Base-by-base conservation (phyloP, 2,329 filamentous ascomycete species). In the Massarina eburnea region DNA sequence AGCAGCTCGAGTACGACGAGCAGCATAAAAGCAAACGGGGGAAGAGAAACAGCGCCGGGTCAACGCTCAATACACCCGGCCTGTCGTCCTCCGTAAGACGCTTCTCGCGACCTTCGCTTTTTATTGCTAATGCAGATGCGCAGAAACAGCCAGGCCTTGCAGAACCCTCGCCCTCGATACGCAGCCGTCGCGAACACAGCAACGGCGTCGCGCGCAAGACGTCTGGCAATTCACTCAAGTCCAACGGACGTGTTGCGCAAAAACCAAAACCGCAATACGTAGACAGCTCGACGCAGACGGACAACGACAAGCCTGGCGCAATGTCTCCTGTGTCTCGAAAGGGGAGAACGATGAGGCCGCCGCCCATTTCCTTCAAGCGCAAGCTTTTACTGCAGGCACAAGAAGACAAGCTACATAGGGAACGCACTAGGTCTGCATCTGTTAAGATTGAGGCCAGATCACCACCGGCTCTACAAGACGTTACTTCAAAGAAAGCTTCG, bases 1-100 rank as follows among this genome's bases (percentile, higher is more conserved):
- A 81, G 51, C 77, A 81, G 55, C 72, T 83, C 51, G 82, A 84
- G 55, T 73, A 78, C 38, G 79, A 84, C 48, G 79, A 80, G 54
- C 74, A 77, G 46, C 72, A 74, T 24, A 77, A 68, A 32, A 56
- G 76, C 43, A 77, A 73, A 53, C 79, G 78, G 64, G 81, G 78
- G 62, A 80, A 84, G 59, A 73, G 79, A 42, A 76, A 75, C 45
- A 83, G 79, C 58, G 79, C 75, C 34, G 77, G 77, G 39, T 80
- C 79, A 17, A 73, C 67, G 12, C 71, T 80, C 41, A 78, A 79
- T 40, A 80, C 75, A 30, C 75, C 77, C 15, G 73, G 72, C 51
- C 62, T 72, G 48, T 64, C 68, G 20, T 66, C 72, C 20, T 76
- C 73, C 24, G 70, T 73, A 67, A 68, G 68, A 44, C 42, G 26